Percentiles rank a stretch among this genome's conserved stretches.
phyloP scores from a whole-genome alignment of 306 rosid genomes.

The Acacia acuminata region DNA sequence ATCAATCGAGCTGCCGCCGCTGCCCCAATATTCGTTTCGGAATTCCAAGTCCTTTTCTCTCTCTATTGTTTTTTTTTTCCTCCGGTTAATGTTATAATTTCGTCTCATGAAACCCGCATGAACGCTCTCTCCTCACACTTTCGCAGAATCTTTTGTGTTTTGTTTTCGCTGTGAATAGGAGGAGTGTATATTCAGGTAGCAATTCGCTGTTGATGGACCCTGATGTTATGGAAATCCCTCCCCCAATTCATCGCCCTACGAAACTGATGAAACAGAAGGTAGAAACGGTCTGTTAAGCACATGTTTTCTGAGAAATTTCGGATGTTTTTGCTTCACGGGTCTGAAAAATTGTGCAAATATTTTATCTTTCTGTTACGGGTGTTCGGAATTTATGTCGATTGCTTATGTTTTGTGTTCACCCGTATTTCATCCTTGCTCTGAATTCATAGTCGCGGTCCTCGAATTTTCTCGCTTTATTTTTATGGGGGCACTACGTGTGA shows the following conservation, averaged over 20 bases:
- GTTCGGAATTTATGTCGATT: conserved; percentile 19
- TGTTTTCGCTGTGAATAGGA: conserved; percentile 43
- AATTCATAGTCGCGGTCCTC: conserved; percentile 10
- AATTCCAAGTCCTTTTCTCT: conserved; percentile 40
- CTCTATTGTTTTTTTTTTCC: not conserved
- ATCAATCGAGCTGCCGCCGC: conserved; percentile 55
- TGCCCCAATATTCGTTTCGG: conserved; percentile 18
- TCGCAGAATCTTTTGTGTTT: conserved; percentile 28
- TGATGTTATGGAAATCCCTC: conserved; percentile 52
- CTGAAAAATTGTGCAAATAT: conserved; percentile 12
- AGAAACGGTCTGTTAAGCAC: not conserved
- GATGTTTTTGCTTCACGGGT: not conserved
- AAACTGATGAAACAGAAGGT: conserved; percentile 53
- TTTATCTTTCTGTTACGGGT: conserved; percentile 14
- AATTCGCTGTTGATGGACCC: conserved; percentile 50
- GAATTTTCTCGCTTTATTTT: conserved; percentile 22
- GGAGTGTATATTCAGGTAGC: conserved; percentile 21
- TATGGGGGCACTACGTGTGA: not conserved
- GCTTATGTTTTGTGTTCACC: not conserved
- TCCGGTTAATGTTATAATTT: not conserved
- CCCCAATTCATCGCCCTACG: conserved; percentile 33
- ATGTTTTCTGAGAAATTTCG: not conserved
- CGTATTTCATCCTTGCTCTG: not conserved
- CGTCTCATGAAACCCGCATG: not conserved
- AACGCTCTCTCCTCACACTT: not conserved